Conservation (phyloP, 768 basidiomycete genomes). For the Thelephora aurantiotincta region DNA sequence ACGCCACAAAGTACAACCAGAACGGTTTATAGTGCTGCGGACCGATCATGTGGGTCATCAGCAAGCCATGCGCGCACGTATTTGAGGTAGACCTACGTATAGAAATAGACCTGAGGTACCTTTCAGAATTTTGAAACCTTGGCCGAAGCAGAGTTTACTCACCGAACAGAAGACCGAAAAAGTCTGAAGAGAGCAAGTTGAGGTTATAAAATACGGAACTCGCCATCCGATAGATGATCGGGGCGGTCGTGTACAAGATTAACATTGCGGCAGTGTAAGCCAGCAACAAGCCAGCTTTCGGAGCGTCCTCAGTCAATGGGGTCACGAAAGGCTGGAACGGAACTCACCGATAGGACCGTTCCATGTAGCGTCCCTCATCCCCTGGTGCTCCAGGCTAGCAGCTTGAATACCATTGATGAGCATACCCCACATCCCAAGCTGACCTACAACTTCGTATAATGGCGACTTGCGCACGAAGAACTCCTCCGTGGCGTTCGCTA, state of each 20-base stretch:
- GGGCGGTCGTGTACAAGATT: constrained; percentile 74
- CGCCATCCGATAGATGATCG: constrained; percentile 73
- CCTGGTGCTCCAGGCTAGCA: constrained; percentile 54
- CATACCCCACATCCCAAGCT: constrained; percentile 75
- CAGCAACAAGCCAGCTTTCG: constrained; percentile 33
- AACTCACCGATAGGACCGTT: constrained; percentile 50
- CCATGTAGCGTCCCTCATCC: constrained; percentile 58
- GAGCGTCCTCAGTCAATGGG: constrained; percentile 3
- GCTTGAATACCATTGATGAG: constrained; percentile 72
- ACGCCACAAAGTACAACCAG: constrained; percentile 84
- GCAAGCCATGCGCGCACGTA: constrained; percentile 6
- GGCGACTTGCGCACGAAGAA: constrained; percentile 71
- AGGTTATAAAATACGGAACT: constrained; percentile 81
- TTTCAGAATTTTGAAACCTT: too few species aligned
- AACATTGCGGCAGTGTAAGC: constrained; percentile 61
- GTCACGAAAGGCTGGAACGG: background rate
- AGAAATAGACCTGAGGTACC: constrained; percentile 29
- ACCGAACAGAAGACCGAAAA: constrained; percentile 74
- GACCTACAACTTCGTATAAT: constrained; percentile 79
- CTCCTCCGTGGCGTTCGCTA: constrained; percentile 83
- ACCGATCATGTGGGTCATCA: background rate
- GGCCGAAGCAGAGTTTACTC: constrained; percentile 1
- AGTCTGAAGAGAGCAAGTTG: constrained; percentile 77
- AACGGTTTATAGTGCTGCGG: constrained; percentile 64
- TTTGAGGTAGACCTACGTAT: constrained; percentile 24